Percentiles rank a stretch among this genome's conserved stretches.
Conservation (phyloP, 1,284 basidiomycete genomes). For the Trametes hirsuta region DNA sequence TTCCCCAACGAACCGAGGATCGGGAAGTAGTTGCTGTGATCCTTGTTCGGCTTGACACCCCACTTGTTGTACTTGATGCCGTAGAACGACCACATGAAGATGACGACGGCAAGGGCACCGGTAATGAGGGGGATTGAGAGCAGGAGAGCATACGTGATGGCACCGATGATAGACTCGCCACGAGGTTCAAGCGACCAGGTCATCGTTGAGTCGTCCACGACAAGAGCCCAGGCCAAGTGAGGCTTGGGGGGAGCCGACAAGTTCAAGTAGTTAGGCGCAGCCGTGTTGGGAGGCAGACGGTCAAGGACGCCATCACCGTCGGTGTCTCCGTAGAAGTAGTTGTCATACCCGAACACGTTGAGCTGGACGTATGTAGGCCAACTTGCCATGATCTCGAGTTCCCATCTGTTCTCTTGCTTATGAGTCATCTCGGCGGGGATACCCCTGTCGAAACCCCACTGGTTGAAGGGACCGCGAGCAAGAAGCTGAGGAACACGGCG, state of each 20-base stretch:
- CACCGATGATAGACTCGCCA: conserved; percentile 78
- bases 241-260: conserved; percentile 82
- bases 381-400: conserved; percentile 80
- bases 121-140: conserved; percentile 84
- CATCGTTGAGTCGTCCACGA: conserved; percentile 77
- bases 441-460: conserved; percentile 89
- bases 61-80: conserved; percentile 93
- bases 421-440: conserved; percentile 69
- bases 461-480: conserved; percentile 85
- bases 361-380: conserved; percentile 90
- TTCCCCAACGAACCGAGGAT: conserved; percentile 68
- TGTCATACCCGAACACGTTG: conserved; percentile 86
- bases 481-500: conserved; percentile 87
- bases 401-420: conserved; percentile 67
- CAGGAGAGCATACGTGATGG: conserved; percentile 84
- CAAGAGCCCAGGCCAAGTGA: conserved; percentile 83
- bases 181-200: conserved; percentile 81
- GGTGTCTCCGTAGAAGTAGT: conserved; percentile 89
- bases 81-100: conserved; percentile 96
- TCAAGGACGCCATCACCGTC: conserved; percentile 88
- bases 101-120: conserved; percentile 75
- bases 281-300: conserved; percentile 86
- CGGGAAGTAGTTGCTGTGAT: conserved; percentile 74
- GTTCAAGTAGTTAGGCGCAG: conserved; percentile 86
- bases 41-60: conserved; percentile 74